Percentiles rank a stretch among this genome's conserved stretches.
Conservation (phyloP, 2,329 filamentous ascomycete species). For the Ophiostoma sp. region DNA sequence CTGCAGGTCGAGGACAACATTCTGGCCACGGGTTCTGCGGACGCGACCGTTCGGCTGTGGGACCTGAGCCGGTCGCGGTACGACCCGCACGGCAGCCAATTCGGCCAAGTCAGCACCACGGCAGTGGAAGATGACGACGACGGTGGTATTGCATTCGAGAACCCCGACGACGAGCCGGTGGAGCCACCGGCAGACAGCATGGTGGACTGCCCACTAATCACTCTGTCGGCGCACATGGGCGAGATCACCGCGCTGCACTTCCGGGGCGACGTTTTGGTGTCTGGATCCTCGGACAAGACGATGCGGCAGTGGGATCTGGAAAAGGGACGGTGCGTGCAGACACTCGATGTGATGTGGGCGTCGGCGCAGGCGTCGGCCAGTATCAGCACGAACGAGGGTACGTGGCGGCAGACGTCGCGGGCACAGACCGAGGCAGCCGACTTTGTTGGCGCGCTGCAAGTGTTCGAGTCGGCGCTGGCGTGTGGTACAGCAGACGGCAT, state of each 20-base stretch:
- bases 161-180: constrained; percentile 60
- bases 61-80: constrained; percentile 86
- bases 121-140: constrained; percentile 53
- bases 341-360: constrained; percentile 95
- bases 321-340: constrained; percentile 96
- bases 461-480: constrained; percentile 90
- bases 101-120: constrained; percentile 47
- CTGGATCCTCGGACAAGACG: constrained; percentile 95
- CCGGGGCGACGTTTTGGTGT: constrained; percentile 81
- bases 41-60: constrained; percentile 92
- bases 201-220: constrained; percentile 83
- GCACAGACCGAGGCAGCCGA: constrained; percentile 74
- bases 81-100: constrained; percentile 60
- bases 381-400: constrained; percentile 34
- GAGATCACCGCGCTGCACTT: constrained; percentile 95
- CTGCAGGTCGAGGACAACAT: constrained; percentile 95
- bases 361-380: constrained; percentile 78
- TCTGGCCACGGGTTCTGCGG: constrained; percentile 87
- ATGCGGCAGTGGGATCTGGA: constrained; percentile 95
- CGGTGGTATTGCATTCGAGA: constrained; percentile 67
- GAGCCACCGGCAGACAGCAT: constrained; percentile 73
- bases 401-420: constrained; percentile 71
- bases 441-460: constrained; percentile 90
- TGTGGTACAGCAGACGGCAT: constrained; percentile 97
- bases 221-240: constrained; percentile 82